Evolutionary conservation across 2,329 filamentous ascomycete species (phyloP).

Genomic region (Exophiala alcalophila): DNA sequence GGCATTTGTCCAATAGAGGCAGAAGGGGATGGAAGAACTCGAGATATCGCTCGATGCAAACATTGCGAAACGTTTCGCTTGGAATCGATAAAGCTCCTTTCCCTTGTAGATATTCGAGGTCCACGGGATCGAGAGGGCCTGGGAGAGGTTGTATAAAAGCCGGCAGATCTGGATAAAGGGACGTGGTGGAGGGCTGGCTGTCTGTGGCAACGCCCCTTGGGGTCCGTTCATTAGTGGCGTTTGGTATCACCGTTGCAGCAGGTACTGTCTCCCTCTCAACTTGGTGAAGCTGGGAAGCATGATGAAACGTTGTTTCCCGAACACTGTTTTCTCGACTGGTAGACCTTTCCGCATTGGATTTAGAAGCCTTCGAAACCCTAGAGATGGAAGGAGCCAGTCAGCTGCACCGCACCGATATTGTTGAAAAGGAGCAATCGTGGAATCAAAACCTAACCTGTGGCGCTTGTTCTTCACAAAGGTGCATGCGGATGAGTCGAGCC

Average conservation of each 20-base stretch:
- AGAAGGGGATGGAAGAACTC: conserved; percentile 5
- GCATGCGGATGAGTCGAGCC: conserved; percentile 4
- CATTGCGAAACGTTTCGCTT: conserved; percentile 65
- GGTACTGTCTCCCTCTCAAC: neutral
- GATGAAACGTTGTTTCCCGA: too few species aligned
- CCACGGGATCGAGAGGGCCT: conserved; percentile 70
- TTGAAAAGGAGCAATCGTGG: neutral
- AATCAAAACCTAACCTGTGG: conserved; percentile 3
- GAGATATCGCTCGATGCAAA: conserved; percentile 1
- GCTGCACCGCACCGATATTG: neutral
- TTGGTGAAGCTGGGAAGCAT: too few species aligned
- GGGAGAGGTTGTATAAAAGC: conserved; percentile 55
- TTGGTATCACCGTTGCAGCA: neutral
- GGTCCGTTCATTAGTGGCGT: too few species aligned
- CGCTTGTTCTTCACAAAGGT: neutral
- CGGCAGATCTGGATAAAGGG: neutral
- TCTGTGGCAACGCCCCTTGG: neutral
- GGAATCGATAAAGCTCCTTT: conserved; percentile 76
- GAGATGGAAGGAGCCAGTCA: neutral
- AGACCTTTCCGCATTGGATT: too few species aligned
- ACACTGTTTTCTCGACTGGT: too few species aligned
- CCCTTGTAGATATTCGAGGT: conserved; percentile 70
- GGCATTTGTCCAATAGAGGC: conserved; percentile 7
- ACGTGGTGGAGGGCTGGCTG: neutral
- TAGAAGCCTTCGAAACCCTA: too few species aligned